Evolutionary conservation across 352 stramenopile species (phyloP).

Genomic region (Phytophthora niederhauseri): DNA sequence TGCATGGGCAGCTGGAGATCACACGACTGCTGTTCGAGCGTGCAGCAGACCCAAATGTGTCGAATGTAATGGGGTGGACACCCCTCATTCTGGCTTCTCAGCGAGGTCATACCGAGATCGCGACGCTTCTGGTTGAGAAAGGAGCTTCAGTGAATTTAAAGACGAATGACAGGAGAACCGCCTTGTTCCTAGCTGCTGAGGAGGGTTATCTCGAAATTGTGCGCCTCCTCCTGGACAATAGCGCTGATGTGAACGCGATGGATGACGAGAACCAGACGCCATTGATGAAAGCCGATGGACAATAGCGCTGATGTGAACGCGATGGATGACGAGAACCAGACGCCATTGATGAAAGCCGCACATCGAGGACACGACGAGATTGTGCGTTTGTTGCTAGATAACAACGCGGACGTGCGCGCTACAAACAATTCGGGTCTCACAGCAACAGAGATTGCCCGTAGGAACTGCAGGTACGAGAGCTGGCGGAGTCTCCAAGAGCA

Average conservation of each 20-base stretch:
- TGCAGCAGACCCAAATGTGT: background rate
- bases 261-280: conserved; percentile 6
- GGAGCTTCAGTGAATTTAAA: background rate
- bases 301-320: conserved; percentile 9
- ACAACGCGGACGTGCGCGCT: background rate
- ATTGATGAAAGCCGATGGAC: conserved; percentile 25
- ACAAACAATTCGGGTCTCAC: background rate
- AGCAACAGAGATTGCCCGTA: conserved; percentile 8
- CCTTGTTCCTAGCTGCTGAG: conserved; percentile 10
- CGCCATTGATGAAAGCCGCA: conserved; percentile 14
- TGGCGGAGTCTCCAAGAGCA: background rate
- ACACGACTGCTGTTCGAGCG: conserved; percentile 1
- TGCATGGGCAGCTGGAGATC: conserved; percentile 1
- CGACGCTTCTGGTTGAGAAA: conserved; percentile 11
- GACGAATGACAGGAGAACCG: background rate
- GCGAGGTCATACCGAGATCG: conserved; percentile 13
- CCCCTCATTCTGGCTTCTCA: conserved; percentile 18
- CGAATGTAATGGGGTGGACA: conserved; percentile 8
- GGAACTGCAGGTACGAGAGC: conserved; percentile 14
- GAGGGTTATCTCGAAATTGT: conserved; percentile 17
- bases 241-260: conserved; percentile 5
- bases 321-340: conserved; percentile 1
- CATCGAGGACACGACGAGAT: conserved; percentile 24
- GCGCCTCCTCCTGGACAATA: conserved; percentile 14
- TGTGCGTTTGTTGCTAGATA: conserved; percentile 14